Base-by-base conservation (phyloP, 1,284 basidiomycete species). In the Amylostereum chailletii region DNA sequence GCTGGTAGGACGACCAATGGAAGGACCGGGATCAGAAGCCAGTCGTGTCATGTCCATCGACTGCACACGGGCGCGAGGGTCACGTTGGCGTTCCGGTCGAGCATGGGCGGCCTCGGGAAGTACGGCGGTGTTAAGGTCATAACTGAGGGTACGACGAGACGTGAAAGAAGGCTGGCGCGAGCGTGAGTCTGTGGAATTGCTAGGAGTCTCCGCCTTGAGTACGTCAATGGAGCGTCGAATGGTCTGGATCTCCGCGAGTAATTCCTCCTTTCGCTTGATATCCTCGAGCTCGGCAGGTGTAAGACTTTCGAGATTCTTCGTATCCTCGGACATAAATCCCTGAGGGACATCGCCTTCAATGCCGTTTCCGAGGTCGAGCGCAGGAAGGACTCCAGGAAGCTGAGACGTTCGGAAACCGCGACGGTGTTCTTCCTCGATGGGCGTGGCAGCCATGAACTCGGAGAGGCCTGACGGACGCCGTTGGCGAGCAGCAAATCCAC, bases 211-310 rank as follows among this genome's bases (percentile, higher is more conserved):
- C 8, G 79, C 71, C 61, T 80, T 81, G 45, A 90, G 68, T 2
- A 77, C 69, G 45, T 89, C 85, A 58, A 91, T 87, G 2, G 86
- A 88, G 56, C 77, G 74, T 42, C 88, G 77, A 52, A 91, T 86
- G 8, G 75, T 83, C 58, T 83, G 76, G 48, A 91, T 91, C 64
- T 91, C 88, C 26, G 76, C 71, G 46, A 86, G 66, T 3, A 91
- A 72, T 43, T 79, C 77, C 60, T 86, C 77, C 61, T 84, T 86
- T 57, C 76, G 76, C 61, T 72, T 77, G 29, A 83, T 60, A 34
- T 83, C 80, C 51, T 81, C 79, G 45, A 77, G 57, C 47, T 82
- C 79, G 10, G 62, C 61, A 5, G 69, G 62, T 26, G 71, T 60
- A 33, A 72, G 63, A 32, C 65, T 62, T 42, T 68, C 7, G 10